Percentiles rank a stretch among this genome's conserved stretches.
Evolutionary conservation across 2,329 filamentous ascomycete genomes (phyloP).

Genomic region (Dactylellina leptospora): DNA sequence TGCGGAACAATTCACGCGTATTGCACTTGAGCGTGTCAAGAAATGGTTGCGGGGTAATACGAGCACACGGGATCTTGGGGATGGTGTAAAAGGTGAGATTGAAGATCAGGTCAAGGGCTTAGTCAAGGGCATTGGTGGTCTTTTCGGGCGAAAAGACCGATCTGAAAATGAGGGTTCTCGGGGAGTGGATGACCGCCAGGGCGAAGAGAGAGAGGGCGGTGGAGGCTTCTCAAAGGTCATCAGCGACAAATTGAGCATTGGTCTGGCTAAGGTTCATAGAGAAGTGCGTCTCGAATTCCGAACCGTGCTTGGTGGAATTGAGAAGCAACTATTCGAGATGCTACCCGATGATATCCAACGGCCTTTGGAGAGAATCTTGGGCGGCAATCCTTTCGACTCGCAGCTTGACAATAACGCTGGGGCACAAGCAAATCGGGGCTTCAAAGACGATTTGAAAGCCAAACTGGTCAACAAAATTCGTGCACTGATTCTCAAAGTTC

Average conservation of each 20-base stretch:
- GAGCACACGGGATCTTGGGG: constrained; percentile 61
- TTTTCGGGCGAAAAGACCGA: constrained; percentile 58
- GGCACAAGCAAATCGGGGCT: constrained; percentile 59
- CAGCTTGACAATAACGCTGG: constrained; percentile 61
- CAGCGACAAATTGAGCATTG: constrained; percentile 64
- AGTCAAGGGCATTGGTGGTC: constrained; percentile 56
- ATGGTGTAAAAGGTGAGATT: constrained; percentile 63
- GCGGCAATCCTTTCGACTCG: constrained; percentile 64
- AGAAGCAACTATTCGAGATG: constrained; percentile 64
- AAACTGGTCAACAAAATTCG: constrained; percentile 64
- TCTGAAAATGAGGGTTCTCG: constrained; percentile 51
- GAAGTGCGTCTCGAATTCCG: constrained; percentile 64
- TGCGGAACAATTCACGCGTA: constrained; percentile 63
- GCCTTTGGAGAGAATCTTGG: constrained; percentile 63
- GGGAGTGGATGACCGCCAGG: constrained; percentile 57
- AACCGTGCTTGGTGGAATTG: constrained; percentile 62
- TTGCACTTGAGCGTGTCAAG: constrained; percentile 64
- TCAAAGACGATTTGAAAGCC: constrained; percentile 62
- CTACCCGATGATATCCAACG: constrained; percentile 63
- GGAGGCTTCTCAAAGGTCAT: constrained; percentile 63
- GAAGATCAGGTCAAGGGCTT: constrained; percentile 63
- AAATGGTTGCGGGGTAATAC: constrained; percentile 63
- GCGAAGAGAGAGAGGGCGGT: constrained; percentile 57
- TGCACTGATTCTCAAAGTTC: constrained; percentile 62
- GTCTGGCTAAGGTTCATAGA: constrained; percentile 62